These are phyloP conservation scores for Chaetomium olivaceum DNA, from an alignment of 2,329 filamentous ascomycete species.

Conservation along the genomic window DNA sequence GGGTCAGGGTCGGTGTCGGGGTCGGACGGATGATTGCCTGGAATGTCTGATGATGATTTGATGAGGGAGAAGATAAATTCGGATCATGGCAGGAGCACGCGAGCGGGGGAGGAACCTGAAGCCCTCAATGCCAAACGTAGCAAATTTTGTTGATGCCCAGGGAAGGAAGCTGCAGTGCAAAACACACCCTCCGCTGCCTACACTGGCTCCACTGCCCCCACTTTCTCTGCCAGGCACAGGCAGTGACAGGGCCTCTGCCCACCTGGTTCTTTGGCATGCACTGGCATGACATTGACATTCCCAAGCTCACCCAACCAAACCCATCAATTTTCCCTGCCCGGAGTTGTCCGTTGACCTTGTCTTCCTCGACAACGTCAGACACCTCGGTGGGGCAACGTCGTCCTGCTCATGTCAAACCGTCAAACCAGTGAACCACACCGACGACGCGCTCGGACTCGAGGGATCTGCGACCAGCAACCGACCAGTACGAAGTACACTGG, in stretches of 20 bases:
- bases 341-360: conserved; percentile 9
- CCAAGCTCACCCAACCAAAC: not conserved
- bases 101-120: not conserved
- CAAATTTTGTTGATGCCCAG: not conserved
- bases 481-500: not conserved
- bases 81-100: not conserved
- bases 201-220: not conserved
- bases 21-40: not conserved
- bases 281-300: not conserved
- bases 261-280: not conserved
- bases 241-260: not conserved
- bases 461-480: conserved; percentile 19
- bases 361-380: conserved; percentile 16
- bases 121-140: not conserved
- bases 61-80: not conserved
- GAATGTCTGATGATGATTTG: not conserved
- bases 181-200: not conserved
- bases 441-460: conserved; percentile 19
- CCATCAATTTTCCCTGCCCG: conserved; percentile 8
- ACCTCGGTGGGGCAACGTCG: conserved; percentile 10
- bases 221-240: not conserved
- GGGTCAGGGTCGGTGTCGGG: not conserved
- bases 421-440: not conserved
- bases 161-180: not conserved
- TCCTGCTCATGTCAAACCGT: conserved; percentile 19